Base-by-base conservation (phyloP, 1,284 basidiomycete species). In the Irpex rosettiformis region DNA sequence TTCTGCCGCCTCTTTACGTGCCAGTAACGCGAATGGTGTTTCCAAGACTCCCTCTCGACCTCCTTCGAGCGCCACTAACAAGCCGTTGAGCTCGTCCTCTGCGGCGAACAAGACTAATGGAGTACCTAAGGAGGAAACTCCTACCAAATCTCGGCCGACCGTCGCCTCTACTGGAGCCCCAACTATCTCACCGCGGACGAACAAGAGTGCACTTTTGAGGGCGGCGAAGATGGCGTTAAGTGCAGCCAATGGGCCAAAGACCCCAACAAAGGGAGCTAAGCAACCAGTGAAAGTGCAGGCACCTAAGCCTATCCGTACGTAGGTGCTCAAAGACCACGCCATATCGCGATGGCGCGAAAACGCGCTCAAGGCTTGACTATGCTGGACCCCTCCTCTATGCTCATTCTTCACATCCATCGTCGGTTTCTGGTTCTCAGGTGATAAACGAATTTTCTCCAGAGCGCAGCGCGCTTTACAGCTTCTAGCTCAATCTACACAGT, bases 181-280 rank as follows among this genome's bases (percentile, higher is more conserved):
- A 1, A 75, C 78, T 1, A 87, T 91, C 61, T 72, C 75, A 2
- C 90, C 90, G 4, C 78, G 88, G 54, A 81, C 78, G 58, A 93
- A 93, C 70, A 84, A 81, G 70, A 91, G 86, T 63, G 88, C 90
- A 2, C 72, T 85, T n/a, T 70, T 93, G 56, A 78, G 91, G 24
- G 82, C 79, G 11, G 85, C 85, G 61, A 90, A 90, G 73, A 78
- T 81, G 75, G 83, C 69, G 6, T 61, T 63, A 33, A 43, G 43
- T 16, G 33, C 33, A 18, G 21, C 25, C 13, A 49, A 33, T 25
- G 28, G 13, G n/a, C 22, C 43, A 18, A 57, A 57, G 56, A 42
- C 48, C 27, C 13, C 52, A 54, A 25, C 30, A 10, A 57, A 57
- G 56, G 22, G 37, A 25, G 3, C 27, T 13, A n/a, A n/a, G n/a